Evolutionary conservation across 306 rosid species (phyloP), one percentile per base, ranked within the genome.

Genomic region (Acacia acuminata): DNA sequence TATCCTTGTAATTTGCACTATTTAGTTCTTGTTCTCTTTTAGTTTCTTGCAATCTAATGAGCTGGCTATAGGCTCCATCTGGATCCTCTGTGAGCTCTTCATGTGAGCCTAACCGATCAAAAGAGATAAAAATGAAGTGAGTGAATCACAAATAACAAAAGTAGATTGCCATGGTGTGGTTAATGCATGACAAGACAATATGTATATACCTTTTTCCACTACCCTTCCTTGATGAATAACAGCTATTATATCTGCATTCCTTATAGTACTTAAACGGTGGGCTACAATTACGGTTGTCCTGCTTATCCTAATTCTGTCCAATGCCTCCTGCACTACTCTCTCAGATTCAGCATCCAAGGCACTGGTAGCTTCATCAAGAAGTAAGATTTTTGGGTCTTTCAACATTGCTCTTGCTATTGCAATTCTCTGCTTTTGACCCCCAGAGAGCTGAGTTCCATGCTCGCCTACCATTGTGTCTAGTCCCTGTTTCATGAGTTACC

Each of bases 371-470:
- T 91, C 96, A 78, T 90, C 93, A 2, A 91, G 88, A 84, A 91
- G 92, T 81, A 92, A 78, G 71, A 90, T 86, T 82, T 93, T 84
- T 8, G 97, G 97, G 40, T 90, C 83, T 80, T 92, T 92, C 67
- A 92, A 64, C 85, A 88, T 90, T 74, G 97, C 97, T 84, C 97
- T 87, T 36, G 97, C 97, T 25, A 88, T 90, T n/a, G 97, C 94
- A 36, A 88, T 81, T 80, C 92, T 88, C 67, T 90, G 92, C 85
- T 90, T 90, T 65, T 90, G 94, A 53, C 94, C 94, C 55, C 94
- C 94, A 36, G 93, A 91, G 73, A 91, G 86, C 78, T 91, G 95
- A 36, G 92, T 89, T 80, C 95, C 95, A 78, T 89, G 91, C 81
- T 88, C 93, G 22, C 95, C 95, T 56, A 89, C 95, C 92, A 91